Evolutionary conservation across 1,284 basidiomycete genomes (phyloP), one percentile per base, ranked within the genome.

Genomic region (Ceratobasidium theobromae): DNA sequence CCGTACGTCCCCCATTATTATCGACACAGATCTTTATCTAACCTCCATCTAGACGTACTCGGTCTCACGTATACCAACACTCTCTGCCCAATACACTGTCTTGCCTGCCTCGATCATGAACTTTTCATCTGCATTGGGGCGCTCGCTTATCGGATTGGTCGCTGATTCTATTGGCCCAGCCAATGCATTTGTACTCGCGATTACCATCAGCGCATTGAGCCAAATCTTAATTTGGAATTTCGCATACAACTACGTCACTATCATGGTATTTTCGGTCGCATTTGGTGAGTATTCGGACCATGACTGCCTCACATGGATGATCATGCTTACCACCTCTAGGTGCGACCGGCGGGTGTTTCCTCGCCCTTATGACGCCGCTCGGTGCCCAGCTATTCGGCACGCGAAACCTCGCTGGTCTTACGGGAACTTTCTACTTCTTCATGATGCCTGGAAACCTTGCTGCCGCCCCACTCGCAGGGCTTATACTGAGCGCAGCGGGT

Each of bases 1-100:
- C 46, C 8, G 27, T 12, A 30, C 16, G 35, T 3, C 38, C 28
- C 9, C 30, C 23, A 6, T 16, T 4, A 9, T 12, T 12, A 5
- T 16, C 40, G 48, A 43, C 28, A 43, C 23, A 67, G 67, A 43
- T 53, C 70, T 28, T 68, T 68, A 18, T 62, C 68, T 5, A 66
- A 70, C 71, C 45, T 73, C 69, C 57, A 68, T 73, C 46, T 57
- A 68, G 25, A 68, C 67, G 3, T 72, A 71, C 64, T 69, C 71
- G 0, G 41, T 48, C 43, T 53, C 69, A 3, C 53, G 52, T 14
- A 67, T 71, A 8, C 53, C 70, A 53, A 1, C 40, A 33, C 33
- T 70, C 58, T 8, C 32, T 16, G n/a, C 65, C 53, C 41, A 66
- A 51, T 21, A 68, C 52, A 27, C 66, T 66, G 43, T 65, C 30